These are phyloP conservation scores for Rhypophila decipiens DNA, from an alignment of 495 filamentous ascomycete species.

Conservation along the genomic window DNA sequence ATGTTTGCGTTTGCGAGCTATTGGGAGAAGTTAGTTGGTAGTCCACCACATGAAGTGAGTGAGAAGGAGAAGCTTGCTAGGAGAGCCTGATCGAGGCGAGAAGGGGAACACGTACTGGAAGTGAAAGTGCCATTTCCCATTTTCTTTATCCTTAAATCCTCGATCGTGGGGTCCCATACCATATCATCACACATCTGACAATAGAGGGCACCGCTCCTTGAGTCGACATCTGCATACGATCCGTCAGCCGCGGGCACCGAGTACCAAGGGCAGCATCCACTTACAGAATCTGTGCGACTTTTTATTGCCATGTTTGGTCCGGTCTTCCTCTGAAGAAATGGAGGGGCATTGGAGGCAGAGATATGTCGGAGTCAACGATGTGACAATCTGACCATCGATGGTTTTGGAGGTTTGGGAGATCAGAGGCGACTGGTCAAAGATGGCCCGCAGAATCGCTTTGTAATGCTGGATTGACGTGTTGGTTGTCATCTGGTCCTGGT, in stretches of 20 bases:
- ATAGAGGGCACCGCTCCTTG: slow-evolving; percentile 65
- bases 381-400: slow-evolving; percentile 35
- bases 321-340: slow-evolving; percentile 50
- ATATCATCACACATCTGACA: slow-evolving; percentile 82
- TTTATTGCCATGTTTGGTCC: slow-evolving; percentile 49
- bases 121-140: slow-evolving; percentile 48
- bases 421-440: slow-evolving; percentile 43
- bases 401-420: slow-evolving; percentile 45
- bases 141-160: slow-evolving; percentile 59
- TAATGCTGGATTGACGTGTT: slow-evolving; percentile 49
- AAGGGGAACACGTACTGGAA: slow-evolving; percentile 14
- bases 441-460: slow-evolving; percentile 43
- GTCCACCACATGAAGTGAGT: neutral
- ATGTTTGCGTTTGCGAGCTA: slow-evolving; percentile 52
- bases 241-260: slow-evolving; percentile 9
- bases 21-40: neutral
- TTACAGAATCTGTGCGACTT: slow-evolving; percentile 62
- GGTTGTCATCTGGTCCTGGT: slow-evolving; percentile 40
- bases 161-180: slow-evolving; percentile 79
- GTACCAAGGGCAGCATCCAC: slow-evolving; percentile 13
- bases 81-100: neutral
- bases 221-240: slow-evolving; percentile 64
- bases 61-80: neutral
- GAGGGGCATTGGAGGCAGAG: slow-evolving; percentile 65
- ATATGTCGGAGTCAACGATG: slow-evolving; percentile 54